phyloP scores from a whole-genome alignment of 495 filamentous ascomycete genomes.

The Paragyromitra xinjiangensis region DNA sequence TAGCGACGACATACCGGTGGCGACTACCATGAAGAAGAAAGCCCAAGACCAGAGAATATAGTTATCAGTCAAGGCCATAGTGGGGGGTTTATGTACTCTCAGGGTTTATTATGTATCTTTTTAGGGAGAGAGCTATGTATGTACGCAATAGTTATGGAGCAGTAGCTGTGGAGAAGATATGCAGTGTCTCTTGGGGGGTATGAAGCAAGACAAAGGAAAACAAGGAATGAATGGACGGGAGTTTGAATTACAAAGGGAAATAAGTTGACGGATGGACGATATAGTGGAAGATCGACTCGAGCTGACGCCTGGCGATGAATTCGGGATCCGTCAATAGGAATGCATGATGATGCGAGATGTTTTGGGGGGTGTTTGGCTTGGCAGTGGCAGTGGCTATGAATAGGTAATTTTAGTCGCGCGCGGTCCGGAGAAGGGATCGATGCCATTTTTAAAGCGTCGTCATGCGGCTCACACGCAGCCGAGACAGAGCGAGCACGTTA shows the following conservation, averaged over 20 bases:
- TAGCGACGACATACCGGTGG: slow-evolving; percentile 64
- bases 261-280: slow-evolving; percentile 9
- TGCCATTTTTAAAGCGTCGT: slow-evolving; percentile 9
- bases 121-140: not conserved
- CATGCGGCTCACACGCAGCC: slow-evolving; percentile 23
- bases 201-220: slow-evolving; percentile 36
- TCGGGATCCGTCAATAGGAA: slow-evolving; percentile 39
- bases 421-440: too few species aligned
- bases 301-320: slow-evolving; percentile 28
- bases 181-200: not conserved
- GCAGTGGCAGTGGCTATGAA: slow-evolving; percentile 28
- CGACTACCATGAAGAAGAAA: slow-evolving; percentile 69
- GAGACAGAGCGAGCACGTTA: not conserved
- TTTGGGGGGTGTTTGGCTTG: not conserved
- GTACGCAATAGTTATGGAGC: not conserved
- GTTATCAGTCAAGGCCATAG: slow-evolving; percentile 51
- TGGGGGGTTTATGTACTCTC: slow-evolving; percentile 20
- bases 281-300: slow-evolving; percentile 21
- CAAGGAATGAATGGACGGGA: slow-evolving; percentile 31
- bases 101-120: not conserved
- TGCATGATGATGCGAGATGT: slow-evolving; percentile 15
- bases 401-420: slow-evolving; percentile 35
- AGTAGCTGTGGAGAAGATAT: slow-evolving; percentile 33
- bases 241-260: slow-evolving; percentile 34
- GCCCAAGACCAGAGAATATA: slow-evolving; percentile 81